Evolutionary conservation across 495 filamentous ascomycete species (phyloP).

Genomic region (Poronia punctata): DNA sequence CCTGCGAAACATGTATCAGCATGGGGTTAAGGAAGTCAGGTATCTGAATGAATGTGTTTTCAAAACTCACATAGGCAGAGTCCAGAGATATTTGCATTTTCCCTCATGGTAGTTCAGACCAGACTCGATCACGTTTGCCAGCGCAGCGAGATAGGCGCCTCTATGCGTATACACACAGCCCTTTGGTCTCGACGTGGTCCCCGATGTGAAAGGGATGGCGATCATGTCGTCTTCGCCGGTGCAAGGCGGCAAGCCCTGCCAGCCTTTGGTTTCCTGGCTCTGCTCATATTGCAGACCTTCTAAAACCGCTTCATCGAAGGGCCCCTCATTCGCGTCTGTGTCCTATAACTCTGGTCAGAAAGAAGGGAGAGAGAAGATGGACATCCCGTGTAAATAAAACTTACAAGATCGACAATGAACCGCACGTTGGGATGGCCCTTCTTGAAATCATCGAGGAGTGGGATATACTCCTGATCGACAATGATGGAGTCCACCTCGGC

Average conservation of each 20-base stretch:
- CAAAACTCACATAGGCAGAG: conserved; percentile 74
- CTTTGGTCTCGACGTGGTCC: conserved; percentile 88
- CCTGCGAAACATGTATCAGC: conserved; percentile 20
- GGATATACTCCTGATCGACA: conserved; percentile 70
- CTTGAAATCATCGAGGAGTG: conserved; percentile 60
- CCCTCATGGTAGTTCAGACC: conserved; percentile 64
- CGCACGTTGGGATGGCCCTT: conserved; percentile 51
- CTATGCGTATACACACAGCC: conserved; percentile 91
- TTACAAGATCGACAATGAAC: conserved; percentile 62
- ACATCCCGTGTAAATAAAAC: background rate
- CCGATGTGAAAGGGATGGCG: conserved; percentile 80
- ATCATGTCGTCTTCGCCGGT: conserved; percentile 71
- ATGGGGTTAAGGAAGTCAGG: background rate
- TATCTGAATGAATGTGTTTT: background rate
- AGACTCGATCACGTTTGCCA: conserved; percentile 84
- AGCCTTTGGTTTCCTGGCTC: conserved; percentile 57
- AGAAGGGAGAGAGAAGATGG: background rate
- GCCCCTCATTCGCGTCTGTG: conserved; percentile 71
- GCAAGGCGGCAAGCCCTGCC: conserved; percentile 67
- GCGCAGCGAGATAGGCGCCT: conserved; percentile 73
- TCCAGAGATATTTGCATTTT: conserved; percentile 83
- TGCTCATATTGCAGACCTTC: conserved; percentile 71
- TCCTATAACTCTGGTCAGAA: conserved; percentile 43
- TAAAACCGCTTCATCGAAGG: conserved; percentile 75
- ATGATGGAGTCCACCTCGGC: conserved; percentile 83